Evolutionary conservation across 371 early-diverging fungal genomes (phyloP).

Genomic region (Mortierella sp.): DNA sequence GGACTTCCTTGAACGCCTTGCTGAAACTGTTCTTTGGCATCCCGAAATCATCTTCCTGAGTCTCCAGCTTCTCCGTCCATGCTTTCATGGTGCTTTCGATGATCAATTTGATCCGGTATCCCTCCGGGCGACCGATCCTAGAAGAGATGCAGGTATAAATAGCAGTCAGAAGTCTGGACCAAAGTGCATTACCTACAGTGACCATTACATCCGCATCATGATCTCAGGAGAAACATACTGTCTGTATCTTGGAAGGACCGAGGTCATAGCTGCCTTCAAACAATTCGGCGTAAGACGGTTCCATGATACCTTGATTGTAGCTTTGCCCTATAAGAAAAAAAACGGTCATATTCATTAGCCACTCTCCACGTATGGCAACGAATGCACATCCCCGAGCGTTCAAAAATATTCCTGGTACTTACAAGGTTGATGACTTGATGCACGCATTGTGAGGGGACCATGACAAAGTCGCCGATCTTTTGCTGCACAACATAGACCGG

Average conservation of each 20-base stretch:
- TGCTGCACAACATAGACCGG: slow-evolving; percentile 58
- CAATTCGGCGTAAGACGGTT: slow-evolving; percentile 56
- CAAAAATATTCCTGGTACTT: not conserved
- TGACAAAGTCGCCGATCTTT: slow-evolving; percentile 57
- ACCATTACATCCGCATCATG: not conserved
- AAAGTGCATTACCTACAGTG: not conserved
- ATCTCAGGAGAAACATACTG: slow-evolving; percentile 28
- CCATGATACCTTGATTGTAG: slow-evolving; percentile 58
- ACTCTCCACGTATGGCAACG: not conserved
- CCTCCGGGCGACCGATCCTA: slow-evolving; percentile 56
- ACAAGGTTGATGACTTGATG: slow-evolving; percentile 60
- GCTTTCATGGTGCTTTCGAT: slow-evolving; percentile 32
- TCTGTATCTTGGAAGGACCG: slow-evolving; percentile 49
- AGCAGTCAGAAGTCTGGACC: too few species aligned
- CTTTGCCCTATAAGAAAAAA: slow-evolving; percentile 34
- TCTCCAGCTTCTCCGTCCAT: slow-evolving; percentile 27
- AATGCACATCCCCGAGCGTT: too few species aligned
- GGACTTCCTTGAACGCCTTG: slow-evolving; percentile 32
- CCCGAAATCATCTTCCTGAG: slow-evolving; percentile 9
- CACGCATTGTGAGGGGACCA: slow-evolving; percentile 53
- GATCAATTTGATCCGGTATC: slow-evolving; percentile 47
- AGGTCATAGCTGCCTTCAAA: slow-evolving; percentile 30
- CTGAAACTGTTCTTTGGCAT: slow-evolving; percentile 24
- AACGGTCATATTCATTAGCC: not conserved
- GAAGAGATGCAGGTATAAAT: not conserved